phyloP scores from a whole-genome alignment of 1,284 basidiomycete genomes.

The Mycena citricolor region DNA sequence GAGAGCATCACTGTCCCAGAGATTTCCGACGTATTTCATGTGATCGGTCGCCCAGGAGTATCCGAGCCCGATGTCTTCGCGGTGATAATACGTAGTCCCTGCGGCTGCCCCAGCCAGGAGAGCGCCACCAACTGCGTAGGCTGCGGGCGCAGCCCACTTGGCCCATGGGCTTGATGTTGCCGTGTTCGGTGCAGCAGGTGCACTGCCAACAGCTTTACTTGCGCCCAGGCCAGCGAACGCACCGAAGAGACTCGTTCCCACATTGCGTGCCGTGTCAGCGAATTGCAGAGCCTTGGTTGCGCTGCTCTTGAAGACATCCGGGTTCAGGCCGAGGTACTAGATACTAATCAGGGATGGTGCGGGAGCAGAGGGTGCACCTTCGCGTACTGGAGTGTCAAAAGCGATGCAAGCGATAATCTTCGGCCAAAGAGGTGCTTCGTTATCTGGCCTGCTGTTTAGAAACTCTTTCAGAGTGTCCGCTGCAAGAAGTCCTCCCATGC shows the following conservation, averaged over 20 bases:
- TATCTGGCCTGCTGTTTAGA: slow-evolving; percentile 60
- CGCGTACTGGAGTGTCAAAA: slow-evolving; percentile 86
- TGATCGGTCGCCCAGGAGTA: slow-evolving; percentile 86
- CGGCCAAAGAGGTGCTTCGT: slow-evolving; percentile 75
- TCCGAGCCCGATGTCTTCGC: slow-evolving; percentile 68
- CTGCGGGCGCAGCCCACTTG: slow-evolving; percentile 60
- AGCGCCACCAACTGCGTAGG: slow-evolving; percentile 65
- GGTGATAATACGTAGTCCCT: slow-evolving; percentile 79
- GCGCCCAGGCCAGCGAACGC: slow-evolving; percentile 51
- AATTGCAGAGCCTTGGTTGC: slow-evolving; percentile 78
- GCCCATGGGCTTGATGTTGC: slow-evolving; percentile 47
- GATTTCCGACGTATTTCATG: slow-evolving; percentile 84
- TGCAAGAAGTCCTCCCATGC: slow-evolving; percentile 88
- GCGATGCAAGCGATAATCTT: slow-evolving; percentile 79
- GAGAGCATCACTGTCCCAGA: slow-evolving; percentile 81
- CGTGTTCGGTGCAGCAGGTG: slow-evolving; percentile 27
- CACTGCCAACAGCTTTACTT: slow-evolving; percentile 36
- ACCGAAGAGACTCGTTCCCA: slow-evolving; percentile 57
- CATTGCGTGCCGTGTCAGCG: slow-evolving; percentile 62
- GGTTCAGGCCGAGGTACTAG: slow-evolving; percentile 86
- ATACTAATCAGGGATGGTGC: slow-evolving; percentile 12
- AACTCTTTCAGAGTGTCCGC: slow-evolving; percentile 84
- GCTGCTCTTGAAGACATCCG: slow-evolving; percentile 82
- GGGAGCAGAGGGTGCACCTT: background rate
- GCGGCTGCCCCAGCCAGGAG: slow-evolving; percentile 82